Conservation (phyloP, 495 filamentous ascomycete genomes). For the Penicillium desertorum region DNA sequence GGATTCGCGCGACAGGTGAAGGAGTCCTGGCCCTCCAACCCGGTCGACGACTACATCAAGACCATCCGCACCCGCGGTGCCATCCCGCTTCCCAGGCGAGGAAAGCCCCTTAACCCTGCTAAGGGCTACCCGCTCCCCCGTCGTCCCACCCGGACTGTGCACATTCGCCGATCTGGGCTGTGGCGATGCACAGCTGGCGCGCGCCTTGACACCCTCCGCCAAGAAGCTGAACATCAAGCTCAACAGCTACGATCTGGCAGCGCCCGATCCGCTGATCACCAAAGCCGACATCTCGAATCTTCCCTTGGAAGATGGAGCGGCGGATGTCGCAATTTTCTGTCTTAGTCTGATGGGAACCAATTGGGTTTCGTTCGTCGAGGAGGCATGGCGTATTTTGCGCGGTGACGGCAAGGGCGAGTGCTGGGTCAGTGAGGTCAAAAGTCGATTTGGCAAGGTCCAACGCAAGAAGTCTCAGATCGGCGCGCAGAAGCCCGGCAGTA, state of each 20-base stretch:
- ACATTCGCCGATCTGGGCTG: slow-evolving; percentile 87
- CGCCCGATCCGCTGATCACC: slow-evolving; percentile 67
- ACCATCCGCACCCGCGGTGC: slow-evolving; percentile 60
- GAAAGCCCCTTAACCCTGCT: slow-evolving; percentile 35
- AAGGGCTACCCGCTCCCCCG: slow-evolving; percentile 45
- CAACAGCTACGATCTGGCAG: slow-evolving; percentile 66
- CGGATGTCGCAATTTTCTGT: slow-evolving; percentile 90
- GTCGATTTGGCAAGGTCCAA: slow-evolving; percentile 70
- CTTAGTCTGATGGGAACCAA: slow-evolving; percentile 98
- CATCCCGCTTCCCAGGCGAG: slow-evolving; percentile 37
- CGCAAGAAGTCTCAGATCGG: slow-evolving; percentile 58
- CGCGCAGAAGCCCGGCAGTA: slow-evolving; percentile 62
- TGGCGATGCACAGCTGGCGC: slow-evolving; percentile 71
- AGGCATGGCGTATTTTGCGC: slow-evolving; percentile 84
- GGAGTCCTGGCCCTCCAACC: slow-evolving; percentile 92
- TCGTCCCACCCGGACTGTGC: slow-evolving; percentile 58
- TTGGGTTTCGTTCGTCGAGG: slow-evolving; percentile 92
- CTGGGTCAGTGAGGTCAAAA: slow-evolving; percentile 97
- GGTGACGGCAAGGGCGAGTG: slow-evolving; percentile 82
- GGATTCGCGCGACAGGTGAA: slow-evolving; percentile 91
- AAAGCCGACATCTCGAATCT: slow-evolving; percentile 84
- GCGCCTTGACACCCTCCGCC: slow-evolving; percentile 51
- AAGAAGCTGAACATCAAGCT: slow-evolving; percentile 67
- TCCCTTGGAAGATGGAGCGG: slow-evolving; percentile 65
- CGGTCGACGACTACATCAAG: slow-evolving; percentile 77